phyloP scores from a whole-genome alignment of 129 eudicot species.

The Deinandra increscens region DNA sequence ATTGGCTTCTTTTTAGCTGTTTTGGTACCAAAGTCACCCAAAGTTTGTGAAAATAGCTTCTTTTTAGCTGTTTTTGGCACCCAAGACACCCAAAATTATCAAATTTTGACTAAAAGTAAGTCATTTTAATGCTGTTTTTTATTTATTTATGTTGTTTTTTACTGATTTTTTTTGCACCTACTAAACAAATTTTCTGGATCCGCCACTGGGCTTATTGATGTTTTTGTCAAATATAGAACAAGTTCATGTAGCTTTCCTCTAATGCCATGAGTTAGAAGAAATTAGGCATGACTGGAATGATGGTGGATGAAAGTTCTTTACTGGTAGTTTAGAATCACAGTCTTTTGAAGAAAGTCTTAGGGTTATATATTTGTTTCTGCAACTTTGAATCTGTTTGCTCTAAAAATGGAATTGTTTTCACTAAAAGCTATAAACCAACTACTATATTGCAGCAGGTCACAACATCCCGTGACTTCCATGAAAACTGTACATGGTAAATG shows the following conservation, averaged over 20 bases:
- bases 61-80: too few species aligned
- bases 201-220: too few species aligned
- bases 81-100: too few species aligned
- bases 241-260: neutral
- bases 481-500: neutral
- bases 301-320: neutral
- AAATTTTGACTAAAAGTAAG: too few species aligned
- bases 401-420: neutral
- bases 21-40: too few species aligned
- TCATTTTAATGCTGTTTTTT: too few species aligned
- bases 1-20: too few species aligned
- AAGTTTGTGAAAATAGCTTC: too few species aligned
- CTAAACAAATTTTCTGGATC: too few species aligned
- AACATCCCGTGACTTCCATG: neutral
- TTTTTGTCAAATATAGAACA: neutral
- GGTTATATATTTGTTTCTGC: neutral
- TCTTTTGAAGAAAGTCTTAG: conserved; percentile 1
- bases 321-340: neutral
- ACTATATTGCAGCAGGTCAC: neutral
- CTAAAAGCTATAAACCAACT: neutral
- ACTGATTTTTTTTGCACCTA: too few species aligned
- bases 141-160: too few species aligned
- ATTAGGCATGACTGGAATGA: neutral
- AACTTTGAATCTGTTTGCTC: neutral
- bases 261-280: neutral